Conservation (phyloP, 164 flowering plant species). For the Annona squamosa region DNA sequence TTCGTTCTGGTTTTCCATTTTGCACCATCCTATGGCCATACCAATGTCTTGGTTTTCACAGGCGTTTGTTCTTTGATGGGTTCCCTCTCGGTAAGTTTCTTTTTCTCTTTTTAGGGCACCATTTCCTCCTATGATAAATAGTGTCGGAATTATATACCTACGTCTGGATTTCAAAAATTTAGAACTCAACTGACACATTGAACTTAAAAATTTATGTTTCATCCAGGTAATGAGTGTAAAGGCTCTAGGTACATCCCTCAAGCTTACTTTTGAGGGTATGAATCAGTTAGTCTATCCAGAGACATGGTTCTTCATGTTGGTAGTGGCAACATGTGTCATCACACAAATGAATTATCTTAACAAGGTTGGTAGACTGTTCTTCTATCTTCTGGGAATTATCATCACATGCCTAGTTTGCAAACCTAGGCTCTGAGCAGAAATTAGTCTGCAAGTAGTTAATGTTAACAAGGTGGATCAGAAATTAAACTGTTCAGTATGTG, state of each 20-base stretch:
- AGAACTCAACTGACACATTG: neutral
- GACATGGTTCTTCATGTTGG: conserved; percentile 71
- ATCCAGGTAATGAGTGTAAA: conserved; percentile 91
- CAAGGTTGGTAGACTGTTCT: conserved; percentile 42
- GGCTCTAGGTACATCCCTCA: conserved; percentile 79
- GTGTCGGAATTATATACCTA: neutral
- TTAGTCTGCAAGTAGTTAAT: neutral
- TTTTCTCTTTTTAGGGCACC: conserved; percentile 1
- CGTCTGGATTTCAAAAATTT: neutral
- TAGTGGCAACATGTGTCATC: conserved; percentile 60
- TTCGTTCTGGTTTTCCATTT: conserved; percentile 60
- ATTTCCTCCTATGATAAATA: neutral
- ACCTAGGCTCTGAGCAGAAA: neutral
- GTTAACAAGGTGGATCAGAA: neutral
- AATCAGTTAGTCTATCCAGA: conserved; percentile 71
- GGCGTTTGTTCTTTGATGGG: conserved; percentile 92
- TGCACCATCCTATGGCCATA: conserved; percentile 58
- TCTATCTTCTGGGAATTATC: neutral
- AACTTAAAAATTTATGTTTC: neutral
- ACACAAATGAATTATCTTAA: conserved; percentile 89
- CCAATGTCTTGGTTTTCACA: conserved; percentile 64
- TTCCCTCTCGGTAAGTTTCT: conserved; percentile 60
- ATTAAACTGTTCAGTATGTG: neutral
- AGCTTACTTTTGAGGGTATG: conserved; percentile 68
- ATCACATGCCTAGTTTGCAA: neutral